Evolutionary conservation across 208 protist species (phyloP).

Genomic region (Phytomonas sp.): DNA sequence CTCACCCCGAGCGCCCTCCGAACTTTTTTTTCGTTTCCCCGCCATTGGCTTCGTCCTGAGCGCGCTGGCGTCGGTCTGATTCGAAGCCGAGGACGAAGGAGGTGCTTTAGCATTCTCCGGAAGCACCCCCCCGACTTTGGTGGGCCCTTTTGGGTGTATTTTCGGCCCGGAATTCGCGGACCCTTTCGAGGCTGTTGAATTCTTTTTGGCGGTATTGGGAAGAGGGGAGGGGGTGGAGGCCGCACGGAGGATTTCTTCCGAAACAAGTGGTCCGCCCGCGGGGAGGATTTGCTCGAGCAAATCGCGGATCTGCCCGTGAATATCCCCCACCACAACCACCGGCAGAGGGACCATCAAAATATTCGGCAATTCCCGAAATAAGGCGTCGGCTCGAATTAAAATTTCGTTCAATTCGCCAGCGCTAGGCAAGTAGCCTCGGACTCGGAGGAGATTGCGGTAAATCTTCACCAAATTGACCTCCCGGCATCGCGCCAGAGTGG

Average conservation of each 20-base stretch:
- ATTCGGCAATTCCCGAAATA: slow-evolving; percentile 90
- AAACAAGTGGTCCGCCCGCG: slow-evolving; percentile 23
- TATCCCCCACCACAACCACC: slow-evolving; percentile 79
- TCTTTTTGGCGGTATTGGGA: not conserved
- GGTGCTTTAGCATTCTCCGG: not conserved
- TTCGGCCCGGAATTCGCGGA: not conserved
- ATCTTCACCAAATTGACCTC: slow-evolving; percentile 46
- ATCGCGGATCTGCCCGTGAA: slow-evolving; percentile 81
- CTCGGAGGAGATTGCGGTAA: slow-evolving; percentile 44
- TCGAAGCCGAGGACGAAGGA: not conserved
- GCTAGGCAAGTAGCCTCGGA: slow-evolving; percentile 42
- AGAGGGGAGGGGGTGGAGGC: slow-evolving; percentile 8
- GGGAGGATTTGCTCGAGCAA: slow-evolving; percentile 58
- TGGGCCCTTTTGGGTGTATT: not conserved
- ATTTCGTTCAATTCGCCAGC: slow-evolving; percentile 77
- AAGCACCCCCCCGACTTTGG: not conserved
- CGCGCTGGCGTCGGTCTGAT: not conserved
- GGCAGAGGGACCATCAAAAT: slow-evolving; percentile 95
- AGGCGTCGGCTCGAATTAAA: slow-evolving; percentile 42
- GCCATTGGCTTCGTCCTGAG: slow-evolving; percentile 6
- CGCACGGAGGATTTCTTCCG: slow-evolving; percentile 3
- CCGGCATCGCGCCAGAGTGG: slow-evolving; percentile 15
- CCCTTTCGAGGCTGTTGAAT: no score
- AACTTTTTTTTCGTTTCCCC: not conserved
- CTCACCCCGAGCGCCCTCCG: slow-evolving; percentile 25